These are phyloP conservation scores for Amanita rubescens DNA, from an alignment of 768 basidiomycete genomes.

Conservation along the genomic window DNA sequence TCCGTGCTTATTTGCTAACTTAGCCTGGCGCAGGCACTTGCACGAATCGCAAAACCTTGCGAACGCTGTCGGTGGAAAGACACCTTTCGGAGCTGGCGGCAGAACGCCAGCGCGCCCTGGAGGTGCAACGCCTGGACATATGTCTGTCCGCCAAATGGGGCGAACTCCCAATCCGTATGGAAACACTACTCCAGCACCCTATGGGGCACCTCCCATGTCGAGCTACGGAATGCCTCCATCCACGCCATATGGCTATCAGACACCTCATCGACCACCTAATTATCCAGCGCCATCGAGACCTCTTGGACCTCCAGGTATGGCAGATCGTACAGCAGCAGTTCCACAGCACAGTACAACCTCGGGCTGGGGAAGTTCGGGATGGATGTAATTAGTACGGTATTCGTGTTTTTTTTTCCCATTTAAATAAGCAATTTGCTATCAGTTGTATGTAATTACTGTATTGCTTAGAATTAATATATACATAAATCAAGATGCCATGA, in stretches of 20 bases:
- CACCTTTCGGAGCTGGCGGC: constrained; percentile 69
- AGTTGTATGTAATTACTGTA: constrained; percentile 7
- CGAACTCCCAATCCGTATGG: constrained; percentile 81
- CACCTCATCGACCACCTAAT: constrained; percentile 31
- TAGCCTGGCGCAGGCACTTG: constrained; percentile 46
- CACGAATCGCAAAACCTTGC: constrained; percentile 67
- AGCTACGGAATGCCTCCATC: constrained; percentile 19
- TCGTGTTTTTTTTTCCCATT: neutral
- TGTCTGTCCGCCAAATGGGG: constrained; percentile 64
- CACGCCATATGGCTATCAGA: constrained; percentile 42
- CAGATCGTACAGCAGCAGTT: constrained; percentile 59
- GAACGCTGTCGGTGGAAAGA: constrained; percentile 57
- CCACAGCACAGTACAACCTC: constrained; percentile 28
- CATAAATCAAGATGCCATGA: constrained; percentile 15
- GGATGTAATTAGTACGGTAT: neutral
- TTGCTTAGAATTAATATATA: constrained; percentile 8
- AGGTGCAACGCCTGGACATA: constrained; percentile 73
- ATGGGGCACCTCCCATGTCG: constrained; percentile 20
- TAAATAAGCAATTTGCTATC: neutral
- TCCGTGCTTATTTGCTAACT: neutral
- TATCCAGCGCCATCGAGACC: constrained; percentile 33
- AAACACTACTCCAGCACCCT: constrained; percentile 39
- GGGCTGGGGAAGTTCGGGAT: constrained; percentile 16
- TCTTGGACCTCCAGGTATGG: constrained; percentile 50
- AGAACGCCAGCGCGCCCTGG: constrained; percentile 74